Evolutionary conservation across 331 rosid species (phyloP).

Genomic region (Quercus phellos): DNA sequence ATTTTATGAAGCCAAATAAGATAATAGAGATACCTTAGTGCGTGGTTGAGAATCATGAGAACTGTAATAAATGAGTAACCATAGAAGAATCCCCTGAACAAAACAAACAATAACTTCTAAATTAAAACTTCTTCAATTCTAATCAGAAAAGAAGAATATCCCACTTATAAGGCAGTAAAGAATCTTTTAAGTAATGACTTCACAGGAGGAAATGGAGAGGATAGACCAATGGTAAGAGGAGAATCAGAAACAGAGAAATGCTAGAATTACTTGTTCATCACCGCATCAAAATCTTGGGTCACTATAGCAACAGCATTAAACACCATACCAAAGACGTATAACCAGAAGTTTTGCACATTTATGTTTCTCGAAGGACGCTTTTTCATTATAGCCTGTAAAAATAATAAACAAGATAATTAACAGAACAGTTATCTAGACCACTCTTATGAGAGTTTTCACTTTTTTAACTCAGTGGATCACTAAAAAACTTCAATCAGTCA

Average conservation of each 20-base stretch:
- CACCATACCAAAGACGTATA: too few species aligned
- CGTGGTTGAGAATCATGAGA: constrained; percentile 92
- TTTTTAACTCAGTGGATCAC: too few species aligned
- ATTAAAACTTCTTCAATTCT: neutral
- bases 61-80: constrained; percentile 86
- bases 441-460: too few species aligned
- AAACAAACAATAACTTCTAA: constrained; percentile 5
- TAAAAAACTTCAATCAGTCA: too few species aligned
- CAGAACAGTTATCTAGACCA: too few species aligned
- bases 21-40: constrained; percentile 63
- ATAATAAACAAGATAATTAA: too few species aligned
- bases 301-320: too few species aligned
- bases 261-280: too few species aligned
- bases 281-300: too few species aligned
- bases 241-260: neutral
- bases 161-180: constrained; percentile 17
- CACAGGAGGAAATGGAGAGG: neutral
- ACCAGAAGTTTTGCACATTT: too few species aligned
- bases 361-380: too few species aligned
- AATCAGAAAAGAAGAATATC: neutral
- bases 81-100: constrained; percentile 85
- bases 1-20: constrained; percentile 5
- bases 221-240: constrained; percentile 14
- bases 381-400: too few species aligned
- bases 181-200: constrained; percentile 5